Conservation (phyloP, 441 rosid species). For the Gossypium trilobum region DNA sequence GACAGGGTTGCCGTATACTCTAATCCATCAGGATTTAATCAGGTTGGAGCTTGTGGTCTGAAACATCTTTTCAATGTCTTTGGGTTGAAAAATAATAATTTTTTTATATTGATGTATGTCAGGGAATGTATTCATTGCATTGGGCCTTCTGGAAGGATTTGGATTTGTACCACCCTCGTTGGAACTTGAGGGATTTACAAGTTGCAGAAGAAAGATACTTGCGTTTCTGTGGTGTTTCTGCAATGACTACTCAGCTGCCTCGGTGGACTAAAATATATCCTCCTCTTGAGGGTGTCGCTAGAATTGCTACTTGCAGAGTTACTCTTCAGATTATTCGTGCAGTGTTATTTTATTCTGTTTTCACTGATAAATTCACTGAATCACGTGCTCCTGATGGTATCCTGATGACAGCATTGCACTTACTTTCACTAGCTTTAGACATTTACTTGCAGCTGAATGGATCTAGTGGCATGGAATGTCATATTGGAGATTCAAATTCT, state of each 20-base stretch:
- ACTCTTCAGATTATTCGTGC: slow-evolving; percentile 62
- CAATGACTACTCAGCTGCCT: slow-evolving; percentile 78
- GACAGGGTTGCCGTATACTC: slow-evolving; percentile 63
- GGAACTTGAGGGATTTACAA: slow-evolving; percentile 89
- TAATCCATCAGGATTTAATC: slow-evolving; percentile 84
- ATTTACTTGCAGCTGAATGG: slow-evolving; percentile 52
- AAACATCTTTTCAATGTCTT: slow-evolving; percentile 13
- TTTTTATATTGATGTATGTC: slow-evolving; percentile 16
- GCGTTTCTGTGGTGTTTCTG: slow-evolving; percentile 63
- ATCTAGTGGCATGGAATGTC: slow-evolving; percentile 24
- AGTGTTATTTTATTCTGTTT: slow-evolving; percentile 67
- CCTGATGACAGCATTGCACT: slow-evolving; percentile 67
- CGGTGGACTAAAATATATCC: slow-evolving; percentile 69
- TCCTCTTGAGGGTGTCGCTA: slow-evolving; percentile 62
- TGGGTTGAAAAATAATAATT: not conserved
- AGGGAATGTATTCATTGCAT: slow-evolving; percentile 86
- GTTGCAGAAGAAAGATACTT: slow-evolving; percentile 88
- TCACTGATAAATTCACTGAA: slow-evolving; percentile 44
- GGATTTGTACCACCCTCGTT: slow-evolving; percentile 89
- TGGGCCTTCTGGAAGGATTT: slow-evolving; percentile 81
- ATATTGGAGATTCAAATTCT: slow-evolving; percentile 34
- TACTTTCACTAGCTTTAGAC: slow-evolving; percentile 72
- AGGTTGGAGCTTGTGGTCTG: slow-evolving; percentile 46
- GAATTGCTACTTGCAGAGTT: slow-evolving; percentile 69
- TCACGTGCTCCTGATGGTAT: slow-evolving; percentile 76